Base-by-base conservation (phyloP, 345 rosid species). In the Salix purpurea region DNA sequence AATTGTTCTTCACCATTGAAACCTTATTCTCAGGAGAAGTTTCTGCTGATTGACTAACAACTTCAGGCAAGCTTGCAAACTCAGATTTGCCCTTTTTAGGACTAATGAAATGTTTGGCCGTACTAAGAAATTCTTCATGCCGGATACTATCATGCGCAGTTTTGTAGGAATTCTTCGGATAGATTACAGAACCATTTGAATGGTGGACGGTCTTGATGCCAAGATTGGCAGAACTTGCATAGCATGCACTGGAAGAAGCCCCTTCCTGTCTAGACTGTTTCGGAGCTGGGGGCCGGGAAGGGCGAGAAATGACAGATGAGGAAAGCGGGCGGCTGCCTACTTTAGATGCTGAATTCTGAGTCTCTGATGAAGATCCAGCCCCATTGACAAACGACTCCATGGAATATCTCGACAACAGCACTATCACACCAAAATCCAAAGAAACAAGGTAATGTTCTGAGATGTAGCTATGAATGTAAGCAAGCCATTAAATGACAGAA, bases 311-410 rank as follows among this genome's bases (percentile, higher is more conserved):
- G 56, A 65, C 79, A 4, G 84, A 81, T 46, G 69, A 44, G 0
- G 86, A 80, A 26, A 86, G 46, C 66, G 87, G 79, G 21, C 69
- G 76, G 46, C 34, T 81, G 67, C 81, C 82, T 39, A 78, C 19
- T 16, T 67, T 76, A 67, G 90, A 69, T 68, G 66, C 79, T 18
- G 78, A 78, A 78, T 74, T 90, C 72, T 83, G 82, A 78, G 83
- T 74, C 81, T 79, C 86, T 61, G 90, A 80, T 18, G 87, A 76
- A 74, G 94, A 84, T 74, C 58, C 70, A 52, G 76, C 81, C 77
- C 80, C 85, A 85, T 84, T 80, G 76, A 66, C 28, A 62, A 87
- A 76, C 48, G 93, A 84, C 74, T 91, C 96, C 96, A 92, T 92
- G 74, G 81, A 83, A 66, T 78, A 86, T 71, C 78, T 75, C 78